Evolutionary conservation across 805 yeast species (phyloP), one percentile per base, ranked within the genome.

Genomic region (Saitoella complicata): DNA sequence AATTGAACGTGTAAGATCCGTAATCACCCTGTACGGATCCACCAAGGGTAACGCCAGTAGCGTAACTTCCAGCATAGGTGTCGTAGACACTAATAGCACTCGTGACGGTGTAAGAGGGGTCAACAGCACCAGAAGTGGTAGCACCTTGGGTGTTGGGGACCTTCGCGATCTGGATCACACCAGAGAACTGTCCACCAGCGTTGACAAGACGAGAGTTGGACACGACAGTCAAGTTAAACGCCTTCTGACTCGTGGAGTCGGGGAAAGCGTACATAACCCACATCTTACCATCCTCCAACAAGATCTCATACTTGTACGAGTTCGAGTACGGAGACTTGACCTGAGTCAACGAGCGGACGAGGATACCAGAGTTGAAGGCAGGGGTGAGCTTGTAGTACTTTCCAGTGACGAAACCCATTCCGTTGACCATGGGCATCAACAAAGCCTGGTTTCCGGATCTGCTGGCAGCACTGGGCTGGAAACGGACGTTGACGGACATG

Each of bases 231-330:
- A 31, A 21, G n/a, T 21, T 29, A 6, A 40, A 11, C 12, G 36
- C 42, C 38, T 7, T 29, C 30, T 7, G 30, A 6, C 32, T 29
- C 21, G 38, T 31, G 4, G 29, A 12, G 5, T 37, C 29, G 8
- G 32, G 42, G 37, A 41, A 46, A 7, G 75, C 75, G 53, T 80
- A 84, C 34, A 83, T 62, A n/a, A 75, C 64, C 91, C 94, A 84
- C 10, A 59, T 65, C 10, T 68, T 67, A 32, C 69, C 72, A 57
- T 77, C 76, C 52, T 70, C 69, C 44, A 84, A 65, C 6, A 65
- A 62, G 4, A 72, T 67, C 29, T 65, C 59, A 55, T 76, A 82
- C 57, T 80, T 83, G 45, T 62, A 57, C n/a, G 70, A 56, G 12
- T 68, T 60, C 40, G 67, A 45, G 48, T 67, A 56, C 30, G 69